These are phyloP conservation scores for Styphnolobium japonicum DNA, from an alignment of 306 rosid genomes.

Conservation along the genomic window DNA sequence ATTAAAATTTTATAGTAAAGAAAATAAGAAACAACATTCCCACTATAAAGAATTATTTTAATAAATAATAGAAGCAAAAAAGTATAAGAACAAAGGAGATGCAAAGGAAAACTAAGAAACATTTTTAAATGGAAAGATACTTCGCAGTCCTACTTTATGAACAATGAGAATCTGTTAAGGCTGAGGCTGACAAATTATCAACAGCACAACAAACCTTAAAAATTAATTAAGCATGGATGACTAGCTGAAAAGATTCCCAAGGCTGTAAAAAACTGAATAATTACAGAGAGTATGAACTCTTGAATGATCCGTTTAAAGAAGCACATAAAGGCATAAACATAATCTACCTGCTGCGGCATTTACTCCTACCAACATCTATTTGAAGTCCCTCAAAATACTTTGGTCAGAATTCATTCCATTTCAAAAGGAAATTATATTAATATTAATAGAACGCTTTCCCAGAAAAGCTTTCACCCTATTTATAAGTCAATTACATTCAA, in stretches of 20 bases:
- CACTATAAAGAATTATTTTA: constrained; percentile 12
- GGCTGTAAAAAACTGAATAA: not conserved
- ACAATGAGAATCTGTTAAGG: constrained; percentile 12
- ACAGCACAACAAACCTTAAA: not conserved
- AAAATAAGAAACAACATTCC: constrained; percentile 15
- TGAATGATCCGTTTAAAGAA: not conserved
- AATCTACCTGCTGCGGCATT: not conserved
- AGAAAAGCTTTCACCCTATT: not conserved
- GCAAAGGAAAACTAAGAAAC: constrained; percentile 9
- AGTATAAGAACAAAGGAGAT: constrained; percentile 34
- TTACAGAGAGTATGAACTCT: not conserved
- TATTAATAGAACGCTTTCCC: not conserved
- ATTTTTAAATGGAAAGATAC: constrained; percentile 5
- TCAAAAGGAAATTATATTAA: not conserved
- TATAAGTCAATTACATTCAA: not conserved
- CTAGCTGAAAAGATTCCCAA: not conserved
- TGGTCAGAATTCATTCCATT: not conserved
- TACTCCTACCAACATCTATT: not conserved
- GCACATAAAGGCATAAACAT: not conserved
- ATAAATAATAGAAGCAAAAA: not conserved
- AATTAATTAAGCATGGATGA: not conserved
- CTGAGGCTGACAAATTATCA: not conserved
- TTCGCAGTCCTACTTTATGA: constrained; percentile 23
- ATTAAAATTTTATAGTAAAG: not conserved
- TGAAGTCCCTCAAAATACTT: not conserved